phyloP scores from a whole-genome alignment of 176 grass and related monocot species.

The Thinopyrum elongatum region DNA sequence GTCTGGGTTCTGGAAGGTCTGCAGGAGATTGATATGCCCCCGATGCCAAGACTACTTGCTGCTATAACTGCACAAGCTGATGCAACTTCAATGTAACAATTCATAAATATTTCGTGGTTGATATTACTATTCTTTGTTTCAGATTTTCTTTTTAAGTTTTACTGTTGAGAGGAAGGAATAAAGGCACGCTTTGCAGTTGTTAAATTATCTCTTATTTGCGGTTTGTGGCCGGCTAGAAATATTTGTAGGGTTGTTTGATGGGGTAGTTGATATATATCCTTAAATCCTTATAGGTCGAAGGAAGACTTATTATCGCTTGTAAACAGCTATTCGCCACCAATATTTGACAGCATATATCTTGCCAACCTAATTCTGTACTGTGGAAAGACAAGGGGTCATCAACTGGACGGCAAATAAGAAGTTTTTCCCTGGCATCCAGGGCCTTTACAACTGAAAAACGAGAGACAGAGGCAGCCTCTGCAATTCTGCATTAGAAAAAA shows the following conservation, averaged over 20 bases:
- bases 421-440: not conserved
- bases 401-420: not conserved
- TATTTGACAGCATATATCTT: not conserved
- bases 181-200: not conserved
- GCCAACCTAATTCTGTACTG: too few species aligned
- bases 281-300: not conserved
- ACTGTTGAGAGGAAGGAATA: not conserved
- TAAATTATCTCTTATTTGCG: not conserved
- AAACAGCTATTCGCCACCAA: not conserved
- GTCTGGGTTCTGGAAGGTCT: conserved; percentile 45
- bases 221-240: too few species aligned
- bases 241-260: not conserved
- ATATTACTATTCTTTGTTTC: not conserved
- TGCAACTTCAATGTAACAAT: not conserved
- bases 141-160: not conserved
- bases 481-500: not conserved
- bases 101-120: not conserved
- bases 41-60: conserved; percentile 37
- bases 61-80: conserved; percentile 20
- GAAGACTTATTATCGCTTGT: not conserved
- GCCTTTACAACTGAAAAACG: not conserved
- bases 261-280: not conserved
- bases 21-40: conserved; percentile 44
- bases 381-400: not conserved
- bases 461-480: not conserved